phyloP scores from a whole-genome alignment of 441 rosid species.

The Syzygium malaccense region DNA sequence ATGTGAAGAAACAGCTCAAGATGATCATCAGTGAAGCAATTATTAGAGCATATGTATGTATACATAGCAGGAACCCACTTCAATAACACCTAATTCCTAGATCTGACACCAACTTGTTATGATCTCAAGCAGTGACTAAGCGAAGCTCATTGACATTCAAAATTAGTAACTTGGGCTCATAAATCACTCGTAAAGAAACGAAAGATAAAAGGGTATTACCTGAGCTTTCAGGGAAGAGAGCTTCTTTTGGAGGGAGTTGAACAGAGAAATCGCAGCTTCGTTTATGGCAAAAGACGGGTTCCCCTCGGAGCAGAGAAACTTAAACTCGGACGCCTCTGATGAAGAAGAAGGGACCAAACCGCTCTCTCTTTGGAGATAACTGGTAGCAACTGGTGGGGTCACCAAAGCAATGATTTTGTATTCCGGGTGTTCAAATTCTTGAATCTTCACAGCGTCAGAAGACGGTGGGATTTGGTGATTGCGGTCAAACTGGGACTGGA shows the following conservation, averaged over 20 bases:
- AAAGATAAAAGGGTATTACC: conserved; percentile 19
- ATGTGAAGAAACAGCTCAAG: background rate
- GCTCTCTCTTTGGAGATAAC: conserved; percentile 5
- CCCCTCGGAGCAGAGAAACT: conserved; percentile 31
- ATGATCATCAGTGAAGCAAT: background rate
- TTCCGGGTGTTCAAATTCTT: background rate
- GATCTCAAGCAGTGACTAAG: background rate
- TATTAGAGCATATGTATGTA: background rate
- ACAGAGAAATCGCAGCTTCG: conserved; percentile 27
- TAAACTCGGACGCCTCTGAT: conserved; percentile 18
- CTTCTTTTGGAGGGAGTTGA: conserved; percentile 2
- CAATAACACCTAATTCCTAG: background rate
- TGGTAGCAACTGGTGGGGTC: conserved; percentile 8
- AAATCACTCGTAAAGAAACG: background rate
- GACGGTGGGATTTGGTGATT: background rate
- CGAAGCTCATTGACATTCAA: background rate
- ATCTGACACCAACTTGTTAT: background rate
- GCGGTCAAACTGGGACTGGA: background rate
- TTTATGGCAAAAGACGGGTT: conserved; percentile 31
- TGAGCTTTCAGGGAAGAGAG: conserved; percentile 24
- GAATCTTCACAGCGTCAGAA: conserved; percentile 3
- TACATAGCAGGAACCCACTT: background rate
- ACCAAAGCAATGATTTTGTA: conserved; percentile 33
- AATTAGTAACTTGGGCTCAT: background rate
- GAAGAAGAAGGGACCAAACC: conserved; percentile 30